Evolutionary conservation across 371 early-diverging fungal species (phyloP), one percentile per base, ranked within the genome.

Genomic region (Circinella minor): DNA sequence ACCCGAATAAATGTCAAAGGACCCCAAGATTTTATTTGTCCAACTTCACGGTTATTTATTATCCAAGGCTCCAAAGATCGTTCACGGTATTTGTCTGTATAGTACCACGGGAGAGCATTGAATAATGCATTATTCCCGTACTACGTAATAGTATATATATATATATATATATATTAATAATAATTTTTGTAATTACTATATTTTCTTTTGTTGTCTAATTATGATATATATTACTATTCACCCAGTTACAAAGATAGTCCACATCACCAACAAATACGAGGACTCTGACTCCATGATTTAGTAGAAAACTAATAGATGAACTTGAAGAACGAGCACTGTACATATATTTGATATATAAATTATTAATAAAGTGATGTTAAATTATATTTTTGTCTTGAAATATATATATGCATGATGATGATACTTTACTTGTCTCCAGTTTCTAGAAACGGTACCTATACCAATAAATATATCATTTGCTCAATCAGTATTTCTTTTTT

Each of bases 101-200:
- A 92, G 37, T 77, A 68, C 94, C 95, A 96, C 36, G 88, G 86
- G 39, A 96, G 82, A n/a, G 79, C 84, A 48, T 87, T 67, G 7
- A 90, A 73, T 93, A 94, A 94, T 0, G 93, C 95, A 83, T 93
- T 91, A 88, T 94, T 95, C 55, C 95, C 95, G 62, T 91, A 88
- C 94, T 73, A 55, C 0, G n/a, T 36, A 48, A 3, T 55, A 60
- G 38, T 18, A 27, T 57, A 5, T 10, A 57, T 4, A 27, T 27
- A 57, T 34, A 7, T 18, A n/a, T 27, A 4, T 18, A 15, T 46
- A 37, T 62, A 13, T 14, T 37, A 10, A 15, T 4, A 5, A n/a
- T 8, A 51, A 13, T 51, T 51, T 51, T 51, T 51, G 8, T 51
- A 1, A 51, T 9, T 43, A 43, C 43, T 9, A 43, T 39, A 39